Evolutionary conservation across 1,284 basidiomycete genomes (phyloP).

Genomic region (Veloboletus limbatus): DNA sequence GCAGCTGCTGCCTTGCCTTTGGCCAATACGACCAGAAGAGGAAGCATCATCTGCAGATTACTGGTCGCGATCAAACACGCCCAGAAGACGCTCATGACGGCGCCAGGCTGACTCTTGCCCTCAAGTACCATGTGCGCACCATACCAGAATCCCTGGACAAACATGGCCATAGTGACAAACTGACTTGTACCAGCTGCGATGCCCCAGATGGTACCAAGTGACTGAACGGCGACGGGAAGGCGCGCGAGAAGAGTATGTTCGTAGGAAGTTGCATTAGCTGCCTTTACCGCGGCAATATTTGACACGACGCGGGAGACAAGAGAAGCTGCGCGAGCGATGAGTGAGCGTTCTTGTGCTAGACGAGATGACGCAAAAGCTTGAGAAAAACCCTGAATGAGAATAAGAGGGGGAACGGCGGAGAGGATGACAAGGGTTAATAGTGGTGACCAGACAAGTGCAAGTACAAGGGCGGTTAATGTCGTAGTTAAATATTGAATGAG

Average conservation of each 20-base stretch:
- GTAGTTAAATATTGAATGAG: conserved; percentile 82
- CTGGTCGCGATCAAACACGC: conserved; percentile 87
- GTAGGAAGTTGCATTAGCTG: conserved; percentile 80
- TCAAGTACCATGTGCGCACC: conserved; percentile 83
- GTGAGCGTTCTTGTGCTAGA: conserved; percentile 64
- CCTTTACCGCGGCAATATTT: conserved; percentile 91
- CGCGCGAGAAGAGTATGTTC: conserved; percentile 54
- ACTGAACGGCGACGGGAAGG: conserved; percentile 49
- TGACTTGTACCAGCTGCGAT: conserved; percentile 67
- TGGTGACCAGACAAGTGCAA: conserved; percentile 83
- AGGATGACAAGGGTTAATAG: conserved; percentile 89
- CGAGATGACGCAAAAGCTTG: conserved; percentile 69
- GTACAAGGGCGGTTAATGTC: conserved; percentile 71
- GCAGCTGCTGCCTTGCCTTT: conserved; percentile 67
- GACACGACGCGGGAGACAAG: conserved; percentile 76
- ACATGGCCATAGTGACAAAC: conserved; percentile 86
- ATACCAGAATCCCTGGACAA: conserved; percentile 97
- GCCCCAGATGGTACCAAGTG: conserved; percentile 75
- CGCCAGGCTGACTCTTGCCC: conserved; percentile 65
- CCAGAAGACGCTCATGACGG: conserved; percentile 96
- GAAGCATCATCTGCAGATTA: conserved; percentile 84
- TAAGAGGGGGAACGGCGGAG: conserved; percentile 82
- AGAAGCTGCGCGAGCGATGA: conserved; percentile 71
- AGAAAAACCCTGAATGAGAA: conserved; percentile 72
- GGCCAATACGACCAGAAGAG: conserved; percentile 72